A percentile compares a stretch with the other conserved stretches of the same genome.
phyloP scores from a whole-genome alignment of 1,284 basidiomycete genomes.

The Sutorius eximius region DNA sequence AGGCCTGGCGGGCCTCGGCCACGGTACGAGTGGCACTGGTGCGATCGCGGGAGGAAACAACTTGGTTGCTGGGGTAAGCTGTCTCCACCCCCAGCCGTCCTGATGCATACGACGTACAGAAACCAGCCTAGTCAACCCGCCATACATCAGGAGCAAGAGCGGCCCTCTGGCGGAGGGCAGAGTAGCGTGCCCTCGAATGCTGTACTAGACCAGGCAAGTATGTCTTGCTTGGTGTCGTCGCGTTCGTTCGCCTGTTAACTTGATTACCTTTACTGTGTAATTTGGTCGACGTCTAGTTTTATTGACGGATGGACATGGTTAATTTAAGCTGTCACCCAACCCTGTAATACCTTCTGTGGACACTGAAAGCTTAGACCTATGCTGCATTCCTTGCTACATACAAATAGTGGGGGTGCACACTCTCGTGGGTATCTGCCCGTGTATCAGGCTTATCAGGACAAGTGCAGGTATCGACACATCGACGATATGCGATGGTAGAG shows the following conservation, averaged over 20 bases:
- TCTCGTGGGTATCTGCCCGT: not conserved
- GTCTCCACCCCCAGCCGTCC: not conserved
- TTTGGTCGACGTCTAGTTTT: slow-evolving; percentile 15
- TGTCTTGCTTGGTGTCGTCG: not conserved
- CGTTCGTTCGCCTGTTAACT: not conserved
- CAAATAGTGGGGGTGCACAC: not conserved
- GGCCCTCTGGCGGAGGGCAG: slow-evolving; percentile 19
- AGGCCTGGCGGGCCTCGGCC: slow-evolving; percentile 27
- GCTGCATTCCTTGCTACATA: not conserved
- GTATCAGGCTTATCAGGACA: no score
- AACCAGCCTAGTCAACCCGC: slow-evolving; percentile 26
- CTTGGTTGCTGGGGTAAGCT: slow-evolving; percentile 27
- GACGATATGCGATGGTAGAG: not conserved
- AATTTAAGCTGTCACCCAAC: slow-evolving; percentile 1
- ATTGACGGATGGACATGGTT: slow-evolving; percentile 17
- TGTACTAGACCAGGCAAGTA: slow-evolving; percentile 26
- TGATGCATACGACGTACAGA: slow-evolving; percentile 1
- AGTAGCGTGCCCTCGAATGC: slow-evolving; percentile 12
- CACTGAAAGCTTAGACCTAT: not conserved
- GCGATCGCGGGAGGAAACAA: slow-evolving; percentile 18
- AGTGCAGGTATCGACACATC: not conserved
- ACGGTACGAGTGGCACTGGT: slow-evolving; percentile 5
- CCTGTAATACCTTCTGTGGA: not conserved
- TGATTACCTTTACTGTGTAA: not conserved
- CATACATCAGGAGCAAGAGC: slow-evolving; percentile 30